These are phyloP conservation scores for Lasiodiplodia hormozganensis DNA, from an alignment of 2,329 filamentous ascomycete genomes.

Conservation along the genomic window DNA sequence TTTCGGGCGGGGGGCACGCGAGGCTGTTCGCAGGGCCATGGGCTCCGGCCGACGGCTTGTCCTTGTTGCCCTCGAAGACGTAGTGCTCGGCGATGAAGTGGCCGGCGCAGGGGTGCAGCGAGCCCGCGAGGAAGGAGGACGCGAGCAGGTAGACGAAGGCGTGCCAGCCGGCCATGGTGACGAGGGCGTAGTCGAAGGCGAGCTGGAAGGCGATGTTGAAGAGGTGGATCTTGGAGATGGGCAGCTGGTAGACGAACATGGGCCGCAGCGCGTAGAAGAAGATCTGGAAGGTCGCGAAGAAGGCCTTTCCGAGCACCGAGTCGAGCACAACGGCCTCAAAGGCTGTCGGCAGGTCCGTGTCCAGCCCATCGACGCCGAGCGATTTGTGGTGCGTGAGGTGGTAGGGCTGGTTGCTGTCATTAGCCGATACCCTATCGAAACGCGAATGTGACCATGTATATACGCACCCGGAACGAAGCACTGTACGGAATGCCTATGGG, in stretches of 20 bases:
- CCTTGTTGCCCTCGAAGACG: constrained; percentile 49
- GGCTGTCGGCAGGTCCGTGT: constrained; percentile 92
- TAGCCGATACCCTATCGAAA: constrained; percentile 31
- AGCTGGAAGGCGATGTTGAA: constrained; percentile 82
- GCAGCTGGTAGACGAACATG: constrained; percentile 90
- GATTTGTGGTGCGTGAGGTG: constrained; percentile 99
- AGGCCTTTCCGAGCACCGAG: constrained; percentile 93
- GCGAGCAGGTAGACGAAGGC: constrained; percentile 83
- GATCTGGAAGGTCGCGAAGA: constrained; percentile 99
- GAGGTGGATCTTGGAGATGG: constrained; percentile 83
- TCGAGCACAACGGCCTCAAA: constrained; percentile 92
- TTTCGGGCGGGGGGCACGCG: constrained; percentile 74
- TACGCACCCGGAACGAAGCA: constrained; percentile 85
- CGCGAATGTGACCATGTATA: not conserved
- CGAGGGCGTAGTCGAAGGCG: constrained; percentile 75
- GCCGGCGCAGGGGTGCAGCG: constrained; percentile 89
- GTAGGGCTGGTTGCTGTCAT: constrained; percentile 71
- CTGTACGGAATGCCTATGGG: constrained; percentile 97
- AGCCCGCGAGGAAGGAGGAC: constrained; percentile 92
- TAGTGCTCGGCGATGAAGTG: constrained; percentile 98
- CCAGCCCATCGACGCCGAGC: constrained; percentile 91
- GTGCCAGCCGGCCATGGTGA: constrained; percentile 64
- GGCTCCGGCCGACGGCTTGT: constrained; percentile 47
- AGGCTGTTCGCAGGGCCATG: constrained; percentile 54
- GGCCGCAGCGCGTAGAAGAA: constrained; percentile 97